A percentile compares a stretch with the other conserved stretches of the same genome.
These are phyloP conservation scores for Paracoccidioides brasiliensis DNA, from an alignment of 2,329 filamentous ascomycete genomes.

Conservation along the genomic window DNA sequence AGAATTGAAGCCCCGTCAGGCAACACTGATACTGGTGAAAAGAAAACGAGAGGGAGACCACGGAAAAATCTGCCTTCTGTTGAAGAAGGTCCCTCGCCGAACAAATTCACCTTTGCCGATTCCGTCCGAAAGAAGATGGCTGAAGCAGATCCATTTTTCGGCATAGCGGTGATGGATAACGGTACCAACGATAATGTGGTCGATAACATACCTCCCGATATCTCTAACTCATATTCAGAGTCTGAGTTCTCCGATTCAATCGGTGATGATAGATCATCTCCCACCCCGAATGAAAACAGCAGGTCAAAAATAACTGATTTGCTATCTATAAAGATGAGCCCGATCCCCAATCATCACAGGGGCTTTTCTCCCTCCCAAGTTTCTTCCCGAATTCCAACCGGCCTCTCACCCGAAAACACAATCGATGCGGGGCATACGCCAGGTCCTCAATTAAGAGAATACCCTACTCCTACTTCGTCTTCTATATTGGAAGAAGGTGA, in stretches of 20 bases:
- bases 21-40: slow-evolving; percentile 18
- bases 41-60: slow-evolving; percentile 26
- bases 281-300: not conserved
- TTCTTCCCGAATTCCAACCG: slow-evolving; percentile 16
- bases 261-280: not conserved
- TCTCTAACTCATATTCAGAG: not conserved
- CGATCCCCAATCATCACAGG: not conserved
- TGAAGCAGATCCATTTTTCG: slow-evolving; percentile 19
- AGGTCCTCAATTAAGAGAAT: slow-evolving; percentile 19
- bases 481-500: slow-evolving; percentile 28
- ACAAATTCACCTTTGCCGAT: slow-evolving; percentile 5
- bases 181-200: slow-evolving; percentile 12
- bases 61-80: slow-evolving; percentile 22
- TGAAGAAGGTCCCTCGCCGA: slow-evolving; percentile 1
- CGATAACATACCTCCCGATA: not conserved
- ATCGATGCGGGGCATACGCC: slow-evolving; percentile 23
- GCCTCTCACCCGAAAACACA: slow-evolving; percentile 22
- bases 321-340: not conserved
- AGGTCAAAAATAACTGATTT: not conserved
- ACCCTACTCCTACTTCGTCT: slow-evolving; percentile 30
- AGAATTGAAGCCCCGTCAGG: slow-evolving; percentile 14
- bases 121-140: slow-evolving; percentile 7
- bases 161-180: slow-evolving; percentile 19
- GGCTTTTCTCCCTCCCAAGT: slow-evolving; percentile 25
- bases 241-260: not conserved